These are phyloP conservation scores for Neospora caninum DNA, from an alignment of 169 alveolate species.

Conservation along the genomic window DNA sequence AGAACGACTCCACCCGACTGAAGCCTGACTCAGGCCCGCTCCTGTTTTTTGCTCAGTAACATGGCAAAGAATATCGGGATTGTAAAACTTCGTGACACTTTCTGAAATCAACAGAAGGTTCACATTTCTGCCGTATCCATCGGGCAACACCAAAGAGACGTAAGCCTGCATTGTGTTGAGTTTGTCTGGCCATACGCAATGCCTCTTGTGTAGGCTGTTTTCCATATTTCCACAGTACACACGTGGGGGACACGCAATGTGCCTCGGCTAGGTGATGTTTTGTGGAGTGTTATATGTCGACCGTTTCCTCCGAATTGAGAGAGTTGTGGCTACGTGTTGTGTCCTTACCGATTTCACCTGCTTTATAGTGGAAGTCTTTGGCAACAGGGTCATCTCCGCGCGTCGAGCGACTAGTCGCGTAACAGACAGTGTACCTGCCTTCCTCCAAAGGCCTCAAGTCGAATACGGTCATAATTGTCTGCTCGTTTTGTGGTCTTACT, in stretches of 20 bases:
- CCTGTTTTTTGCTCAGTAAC: background rate
- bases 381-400: slow-evolving; percentile 14
- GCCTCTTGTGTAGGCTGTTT: too few relatives aligned
- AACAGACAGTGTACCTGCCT: slow-evolving; percentile 53
- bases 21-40: background rate
- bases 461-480: slow-evolving; percentile 51
- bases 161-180: too few relatives aligned
- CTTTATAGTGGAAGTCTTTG: slow-evolving; percentile 58
- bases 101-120: too few relatives aligned
- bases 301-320: background rate
- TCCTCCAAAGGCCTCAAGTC: slow-evolving; percentile 40
- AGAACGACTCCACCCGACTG: background rate
- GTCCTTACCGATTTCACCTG: slow-evolving; percentile 44
- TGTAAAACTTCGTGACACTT: too few relatives aligned
- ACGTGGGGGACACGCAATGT: background rate
- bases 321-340: background rate
- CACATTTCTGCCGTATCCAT: too few relatives aligned
- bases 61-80: too few relatives aligned
- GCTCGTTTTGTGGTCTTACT: slow-evolving; percentile 41
- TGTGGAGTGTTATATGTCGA: background rate
- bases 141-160: too few relatives aligned
- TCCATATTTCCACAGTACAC: background rate
- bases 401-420: slow-evolving; percentile 44
- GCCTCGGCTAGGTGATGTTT: too few relatives aligned
- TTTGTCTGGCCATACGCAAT: too few relatives aligned